Evolutionary conservation across 331 rosid species (phyloP).

Genomic region (Quercus lobata): DNA sequence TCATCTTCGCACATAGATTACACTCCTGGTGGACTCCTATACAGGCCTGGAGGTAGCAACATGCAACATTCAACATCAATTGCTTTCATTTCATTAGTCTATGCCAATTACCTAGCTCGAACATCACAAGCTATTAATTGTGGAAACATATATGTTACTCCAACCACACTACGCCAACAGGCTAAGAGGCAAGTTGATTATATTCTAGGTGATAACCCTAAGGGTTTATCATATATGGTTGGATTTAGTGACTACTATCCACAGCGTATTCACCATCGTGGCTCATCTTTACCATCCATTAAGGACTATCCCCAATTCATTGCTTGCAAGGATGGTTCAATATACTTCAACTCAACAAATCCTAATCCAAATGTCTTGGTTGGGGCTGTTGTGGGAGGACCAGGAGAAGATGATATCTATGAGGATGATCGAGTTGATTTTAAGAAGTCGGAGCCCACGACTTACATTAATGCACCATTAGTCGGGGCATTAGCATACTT

Average conservation of each 20-base stretch:
- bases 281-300: slow-evolving; percentile 74
- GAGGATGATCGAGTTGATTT: slow-evolving; percentile 75
- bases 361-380: slow-evolving; percentile 76
- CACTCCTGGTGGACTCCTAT: slow-evolving; percentile 86
- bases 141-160: slow-evolving; percentile 53
- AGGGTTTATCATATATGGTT: slow-evolving; percentile 85
- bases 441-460: slow-evolving; percentile 79
- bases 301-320: slow-evolving; percentile 68
- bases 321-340: slow-evolving; percentile 73
- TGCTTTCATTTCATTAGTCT: slow-evolving; percentile 69
- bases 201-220: slow-evolving; percentile 75
- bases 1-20: slow-evolving; percentile 70
- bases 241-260: slow-evolving; percentile 72
- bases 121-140: slow-evolving; percentile 62
- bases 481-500: slow-evolving; percentile 79
- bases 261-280: slow-evolving; percentile 76
- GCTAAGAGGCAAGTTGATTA: slow-evolving; percentile 86
- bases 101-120: slow-evolving; percentile 64
- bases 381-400: slow-evolving; percentile 93
- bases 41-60: slow-evolving; percentile 94
- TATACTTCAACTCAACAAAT: slow-evolving; percentile 60
- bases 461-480: slow-evolving; percentile 95
- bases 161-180: slow-evolving; percentile 54
- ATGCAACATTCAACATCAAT: slow-evolving; percentile 85
- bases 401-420: slow-evolving; percentile 62